Evolutionary conservation across 768 basidiomycete genomes (phyloP), one percentile per base, ranked within the genome.

Genomic region (Mycena latifolia): DNA sequence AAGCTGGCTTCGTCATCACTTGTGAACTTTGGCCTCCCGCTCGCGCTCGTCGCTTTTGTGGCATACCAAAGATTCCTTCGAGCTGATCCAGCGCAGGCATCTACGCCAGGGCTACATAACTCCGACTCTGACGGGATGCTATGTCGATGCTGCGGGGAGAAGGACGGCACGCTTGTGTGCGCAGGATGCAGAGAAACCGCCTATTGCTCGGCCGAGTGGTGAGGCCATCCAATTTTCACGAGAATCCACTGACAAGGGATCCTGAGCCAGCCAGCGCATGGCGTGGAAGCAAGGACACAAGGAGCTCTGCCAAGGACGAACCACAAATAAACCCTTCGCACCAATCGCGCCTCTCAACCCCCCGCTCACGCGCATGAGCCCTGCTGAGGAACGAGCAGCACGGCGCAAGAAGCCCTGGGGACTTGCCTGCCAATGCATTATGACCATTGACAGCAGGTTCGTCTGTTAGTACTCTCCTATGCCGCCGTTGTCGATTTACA

Each of bases 241-340:
- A n/a, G n/a, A n/a, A n/a, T n/a, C n/a, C n/a, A n/a, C n/a, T n/a
- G n/a, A n/a, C n/a, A n/a, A n/a, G n/a, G n/a, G n/a, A 33, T n/a
- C 18, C 29, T 6, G 15, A 4, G 15, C 35, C 43, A 56, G 55
- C 43, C 55, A 56, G 12, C 41, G 45, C 18, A 43, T 56, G 11
- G 27, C 55, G 12, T 56, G 55, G 55, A 45, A 29, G 43, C 55
- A 56, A n/a, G 55, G 55, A 20, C 55, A 56, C 29, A 56, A 56
- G 28, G 41, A 56, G 55, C 41, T 56, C 46, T 56, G 55, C 17
- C 15, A 22, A 14, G 55, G 41, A 29, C 31, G 39, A 56, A 41
- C 33, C n/a, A 22, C 43, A 2, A 56, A 56, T 27, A 56, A 56
- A 56, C 28, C 41, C 2, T 18, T 56, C 29, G 46, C 5, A 43